Evolutionary conservation across 805 yeast species (phyloP).

Genomic region (Zygotorulaspora chibaensis): DNA sequence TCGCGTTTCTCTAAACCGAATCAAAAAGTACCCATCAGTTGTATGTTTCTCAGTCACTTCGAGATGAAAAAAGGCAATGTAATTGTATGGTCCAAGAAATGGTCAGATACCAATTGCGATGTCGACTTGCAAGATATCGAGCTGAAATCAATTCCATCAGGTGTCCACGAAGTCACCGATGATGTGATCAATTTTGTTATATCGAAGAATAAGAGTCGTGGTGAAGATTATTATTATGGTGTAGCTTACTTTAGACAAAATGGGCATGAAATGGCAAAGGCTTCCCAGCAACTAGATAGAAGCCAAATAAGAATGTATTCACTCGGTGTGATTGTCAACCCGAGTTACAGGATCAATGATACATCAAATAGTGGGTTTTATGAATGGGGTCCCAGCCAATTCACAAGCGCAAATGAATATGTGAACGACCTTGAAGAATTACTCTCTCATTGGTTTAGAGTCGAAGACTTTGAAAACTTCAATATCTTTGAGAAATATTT

Average conservation of each 20-base stretch:
- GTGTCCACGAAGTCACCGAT: slow-evolving; percentile 48
- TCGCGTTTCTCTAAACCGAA: slow-evolving; percentile 4
- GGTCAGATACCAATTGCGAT: slow-evolving; percentile 10
- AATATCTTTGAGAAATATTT: slow-evolving; percentile 19
- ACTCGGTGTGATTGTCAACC: slow-evolving; percentile 55
- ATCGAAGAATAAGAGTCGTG: slow-evolving; percentile 26
- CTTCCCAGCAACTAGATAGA: slow-evolving; percentile 34
- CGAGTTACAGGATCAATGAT: slow-evolving; percentile 18
- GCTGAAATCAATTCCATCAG: slow-evolving; percentile 65
- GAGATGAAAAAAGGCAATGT: slow-evolving; percentile 34
- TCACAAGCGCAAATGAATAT: slow-evolving; percentile 21
- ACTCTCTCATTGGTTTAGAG: slow-evolving; percentile 23
- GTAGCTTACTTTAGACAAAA: slow-evolving; percentile 50
- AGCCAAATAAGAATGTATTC: slow-evolving; percentile 56
- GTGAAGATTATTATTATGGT: slow-evolving; percentile 38
- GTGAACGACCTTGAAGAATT: slow-evolving; percentile 19
- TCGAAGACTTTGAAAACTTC: slow-evolving; percentile 13
- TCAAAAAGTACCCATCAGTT: slow-evolving; percentile 16
- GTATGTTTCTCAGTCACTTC: slow-evolving; percentile 31
- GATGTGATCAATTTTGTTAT: slow-evolving; percentile 55
- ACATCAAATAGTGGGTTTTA: slow-evolving; percentile 5
- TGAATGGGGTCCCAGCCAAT: slow-evolving; percentile 19
- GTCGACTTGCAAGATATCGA: slow-evolving; percentile 44
- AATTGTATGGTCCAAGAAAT: slow-evolving; percentile 26
- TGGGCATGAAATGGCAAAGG: slow-evolving; percentile 27